Evolutionary conservation across 352 stramenopile genomes (phyloP).

Genomic region (Globisporangium ultimum): DNA sequence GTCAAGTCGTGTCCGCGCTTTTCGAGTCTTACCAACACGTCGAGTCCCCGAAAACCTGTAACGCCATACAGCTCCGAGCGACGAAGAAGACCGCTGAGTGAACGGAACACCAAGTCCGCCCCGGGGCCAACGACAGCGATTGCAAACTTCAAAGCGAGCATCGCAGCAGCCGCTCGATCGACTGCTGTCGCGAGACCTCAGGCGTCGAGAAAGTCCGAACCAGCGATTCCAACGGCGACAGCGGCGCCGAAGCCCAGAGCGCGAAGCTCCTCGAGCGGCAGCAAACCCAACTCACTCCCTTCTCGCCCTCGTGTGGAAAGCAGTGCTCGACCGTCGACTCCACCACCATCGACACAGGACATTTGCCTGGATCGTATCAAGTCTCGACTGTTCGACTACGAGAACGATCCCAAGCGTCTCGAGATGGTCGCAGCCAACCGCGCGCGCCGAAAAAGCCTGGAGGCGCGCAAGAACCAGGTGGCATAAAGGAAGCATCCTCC

Average conservation of each 20-base stretch:
- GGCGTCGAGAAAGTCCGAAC: not conserved
- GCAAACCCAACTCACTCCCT: not conserved
- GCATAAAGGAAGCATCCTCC: not conserved
- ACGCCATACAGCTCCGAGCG: not conserved
- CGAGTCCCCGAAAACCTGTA: not conserved
- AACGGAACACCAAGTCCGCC: not conserved
- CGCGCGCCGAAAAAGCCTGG: conserved; percentile 13
- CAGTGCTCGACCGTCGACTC: conserved; percentile 2
- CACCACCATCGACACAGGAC: conserved; percentile 2
- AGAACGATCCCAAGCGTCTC: conserved; percentile 18
- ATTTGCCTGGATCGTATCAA: conserved; percentile 12
- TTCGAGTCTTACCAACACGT: not conserved
- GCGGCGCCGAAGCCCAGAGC: not conserved
- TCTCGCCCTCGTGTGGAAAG: not conserved
- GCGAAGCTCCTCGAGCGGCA: not conserved
- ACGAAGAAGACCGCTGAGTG: not conserved
- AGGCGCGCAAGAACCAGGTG: not conserved
- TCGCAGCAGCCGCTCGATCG: conserved; percentile 1
- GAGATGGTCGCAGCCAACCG: conserved; percentile 18
- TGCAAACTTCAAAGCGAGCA: not conserved
- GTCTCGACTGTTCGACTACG: conserved; percentile 17
- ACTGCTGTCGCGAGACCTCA: not conserved
- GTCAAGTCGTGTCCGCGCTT: not conserved
- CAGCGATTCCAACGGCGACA: too few species aligned
- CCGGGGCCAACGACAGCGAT: not conserved